These are phyloP conservation scores for Pythium dissotocum DNA, from an alignment of 352 stramenopile species.

Conservation along the genomic window DNA sequence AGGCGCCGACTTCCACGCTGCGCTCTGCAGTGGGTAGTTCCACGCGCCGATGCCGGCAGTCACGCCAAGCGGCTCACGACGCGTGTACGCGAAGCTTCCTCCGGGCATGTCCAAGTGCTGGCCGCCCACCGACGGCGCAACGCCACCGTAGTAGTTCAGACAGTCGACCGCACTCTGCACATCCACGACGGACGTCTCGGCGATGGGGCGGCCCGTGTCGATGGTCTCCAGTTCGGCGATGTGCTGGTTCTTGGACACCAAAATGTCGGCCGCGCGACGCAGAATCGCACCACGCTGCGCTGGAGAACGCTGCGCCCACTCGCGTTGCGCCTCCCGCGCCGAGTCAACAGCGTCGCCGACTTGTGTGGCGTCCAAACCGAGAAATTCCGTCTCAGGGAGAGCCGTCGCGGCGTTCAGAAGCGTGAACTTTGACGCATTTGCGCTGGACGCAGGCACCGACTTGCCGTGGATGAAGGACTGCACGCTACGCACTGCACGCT, in stretches of 20 bases:
- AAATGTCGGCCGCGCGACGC: constrained; percentile 57
- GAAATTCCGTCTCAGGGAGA: constrained; percentile 55
- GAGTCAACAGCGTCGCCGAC: constrained; percentile 54
- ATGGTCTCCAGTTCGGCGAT: constrained; percentile 76
- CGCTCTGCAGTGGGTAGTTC: constrained; percentile 85
- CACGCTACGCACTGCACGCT: constrained; percentile 31
- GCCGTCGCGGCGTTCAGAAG: constrained; percentile 63
- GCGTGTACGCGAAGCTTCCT: constrained; percentile 78
- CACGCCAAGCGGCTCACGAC: constrained; percentile 68
- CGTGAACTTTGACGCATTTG: constrained; percentile 35
- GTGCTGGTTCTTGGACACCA: constrained; percentile 60
- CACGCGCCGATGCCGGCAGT: constrained; percentile 78
- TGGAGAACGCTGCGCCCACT: constrained; percentile 67
- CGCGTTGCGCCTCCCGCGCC: constrained; percentile 43
- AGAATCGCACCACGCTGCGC: constrained; percentile 64
- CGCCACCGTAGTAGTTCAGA: constrained; percentile 76
- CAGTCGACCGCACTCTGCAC: constrained; percentile 73
- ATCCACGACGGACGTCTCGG: constrained; percentile 73
- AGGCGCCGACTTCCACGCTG: constrained; percentile 77
- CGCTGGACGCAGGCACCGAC: constrained; percentile 34
- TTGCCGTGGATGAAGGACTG: constrained; percentile 80
- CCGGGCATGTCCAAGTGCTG: constrained; percentile 67
- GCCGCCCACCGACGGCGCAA: constrained; percentile 62
- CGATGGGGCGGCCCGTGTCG: constrained; percentile 75
- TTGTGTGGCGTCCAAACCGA: constrained; percentile 40